Evolutionary conservation across 169 alveolate genomes (phyloP).

Genomic region (Theileria parva): DNA sequence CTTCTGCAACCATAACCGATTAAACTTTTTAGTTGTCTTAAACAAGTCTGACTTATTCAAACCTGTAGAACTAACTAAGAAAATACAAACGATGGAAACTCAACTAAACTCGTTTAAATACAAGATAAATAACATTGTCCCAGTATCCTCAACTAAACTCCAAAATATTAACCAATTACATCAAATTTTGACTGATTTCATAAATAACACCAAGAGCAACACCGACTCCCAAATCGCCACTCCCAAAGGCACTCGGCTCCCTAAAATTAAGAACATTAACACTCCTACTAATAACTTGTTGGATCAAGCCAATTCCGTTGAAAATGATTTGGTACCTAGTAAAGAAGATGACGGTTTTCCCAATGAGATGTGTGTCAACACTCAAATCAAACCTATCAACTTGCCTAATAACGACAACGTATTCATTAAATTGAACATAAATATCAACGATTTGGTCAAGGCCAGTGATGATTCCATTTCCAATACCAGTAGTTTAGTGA

Average conservation of each 20-base stretch:
- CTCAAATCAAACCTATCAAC: background rate
- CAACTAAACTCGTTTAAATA: slow-evolving; percentile 62
- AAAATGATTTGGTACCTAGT: background rate
- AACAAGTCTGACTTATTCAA: slow-evolving; percentile 72
- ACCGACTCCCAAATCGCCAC: background rate
- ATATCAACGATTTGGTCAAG: background rate
- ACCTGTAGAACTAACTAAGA: slow-evolving; percentile 59
- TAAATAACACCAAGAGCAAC: slow-evolving; percentile 11
- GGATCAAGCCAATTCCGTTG: background rate
- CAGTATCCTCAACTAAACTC: slow-evolving; percentile 70
- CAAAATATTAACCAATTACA: slow-evolving; percentile 74
- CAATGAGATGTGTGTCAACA: background rate
- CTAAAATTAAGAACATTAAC: background rate
- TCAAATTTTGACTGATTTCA: slow-evolving; percentile 63
- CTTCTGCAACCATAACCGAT: slow-evolving; percentile 70
- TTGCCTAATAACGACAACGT: background rate
- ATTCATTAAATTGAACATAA: slow-evolving; percentile 8
- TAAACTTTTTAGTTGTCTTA: slow-evolving; percentile 72
- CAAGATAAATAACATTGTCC: slow-evolving; percentile 56
- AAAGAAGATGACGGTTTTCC: background rate
- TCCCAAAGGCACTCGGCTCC: background rate
- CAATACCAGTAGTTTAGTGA: slow-evolving; percentile 1
- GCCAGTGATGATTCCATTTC: background rate
- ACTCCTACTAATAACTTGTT: background rate
- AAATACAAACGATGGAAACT: slow-evolving; percentile 48